Conservation (phyloP, 148 eudicot species). For the Talinum fruticosum region DNA sequence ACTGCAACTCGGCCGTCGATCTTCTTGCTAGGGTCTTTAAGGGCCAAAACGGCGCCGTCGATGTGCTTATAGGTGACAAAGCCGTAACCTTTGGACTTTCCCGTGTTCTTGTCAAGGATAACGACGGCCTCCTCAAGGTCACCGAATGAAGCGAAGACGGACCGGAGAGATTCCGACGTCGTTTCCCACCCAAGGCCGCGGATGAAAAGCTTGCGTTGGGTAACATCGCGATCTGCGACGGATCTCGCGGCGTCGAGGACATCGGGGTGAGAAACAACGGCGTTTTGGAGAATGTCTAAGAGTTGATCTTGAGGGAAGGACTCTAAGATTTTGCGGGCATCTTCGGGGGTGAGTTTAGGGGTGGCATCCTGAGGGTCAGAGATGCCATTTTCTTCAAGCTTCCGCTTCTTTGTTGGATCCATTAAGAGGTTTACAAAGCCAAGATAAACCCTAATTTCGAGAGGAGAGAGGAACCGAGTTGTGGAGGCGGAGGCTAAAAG, state of each 20-base stretch:
- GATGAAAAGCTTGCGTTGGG: slow-evolving; percentile 66
- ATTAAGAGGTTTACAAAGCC: slow-evolving; percentile 17
- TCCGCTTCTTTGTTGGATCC: slow-evolving; percentile 78
- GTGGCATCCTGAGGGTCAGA: slow-evolving; percentile 14
- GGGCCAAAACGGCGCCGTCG: slow-evolving; percentile 61
- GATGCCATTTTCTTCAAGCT: slow-evolving; percentile 65
- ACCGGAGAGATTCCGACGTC: slow-evolving; percentile 49
- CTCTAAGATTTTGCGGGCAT: slow-evolving; percentile 55
- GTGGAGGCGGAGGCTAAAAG: no score
- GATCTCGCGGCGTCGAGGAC: slow-evolving; percentile 58
- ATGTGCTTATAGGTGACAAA: slow-evolving; percentile 61
- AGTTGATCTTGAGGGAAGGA: slow-evolving; percentile 62
- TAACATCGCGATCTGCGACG: slow-evolving; percentile 57
- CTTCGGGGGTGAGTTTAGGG: slow-evolving; percentile 39
- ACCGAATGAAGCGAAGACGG: slow-evolving; percentile 44
- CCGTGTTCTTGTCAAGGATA: slow-evolving; percentile 57
- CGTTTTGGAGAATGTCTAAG: slow-evolving; percentile 46
- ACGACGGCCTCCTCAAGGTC: slow-evolving; percentile 73
- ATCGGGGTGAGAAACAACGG: slow-evolving; percentile 48
- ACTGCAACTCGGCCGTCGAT: slow-evolving; percentile 74
- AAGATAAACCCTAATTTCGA: background rate
- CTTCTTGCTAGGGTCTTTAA: slow-evolving; percentile 71
- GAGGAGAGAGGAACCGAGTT: background rate
- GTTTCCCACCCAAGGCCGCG: slow-evolving; percentile 84
- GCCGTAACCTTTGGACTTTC: slow-evolving; percentile 66